phyloP scores from a whole-genome alignment of 1,284 basidiomycete genomes.

The Tremellales sp. region DNA sequence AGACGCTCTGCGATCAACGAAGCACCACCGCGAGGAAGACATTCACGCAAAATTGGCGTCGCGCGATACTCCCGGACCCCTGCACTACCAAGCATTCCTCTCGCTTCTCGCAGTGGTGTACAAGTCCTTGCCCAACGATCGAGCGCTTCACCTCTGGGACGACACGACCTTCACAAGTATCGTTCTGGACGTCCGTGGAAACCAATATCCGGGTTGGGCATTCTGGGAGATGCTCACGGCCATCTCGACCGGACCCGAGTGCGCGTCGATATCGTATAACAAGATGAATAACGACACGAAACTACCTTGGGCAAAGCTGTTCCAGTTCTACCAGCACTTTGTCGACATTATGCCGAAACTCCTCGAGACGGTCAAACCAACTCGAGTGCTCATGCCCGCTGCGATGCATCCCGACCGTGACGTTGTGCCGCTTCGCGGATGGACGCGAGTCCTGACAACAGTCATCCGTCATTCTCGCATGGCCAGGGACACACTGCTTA shows the following conservation, averaged over 20 bases:
- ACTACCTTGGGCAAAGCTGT: conserved; percentile 27
- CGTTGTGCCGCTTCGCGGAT: conserved; percentile 29
- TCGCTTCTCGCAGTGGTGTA: conserved; percentile 78
- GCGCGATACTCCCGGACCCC: conserved; percentile 46
- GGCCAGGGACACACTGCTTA: conserved; percentile 51
- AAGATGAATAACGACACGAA: conserved; percentile 35
- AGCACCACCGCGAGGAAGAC: conserved; percentile 3
- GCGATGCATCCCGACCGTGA: conserved; percentile 33
- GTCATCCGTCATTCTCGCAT: conserved; percentile 67
- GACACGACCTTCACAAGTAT: conserved; percentile 72
- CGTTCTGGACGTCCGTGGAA: conserved; percentile 71
- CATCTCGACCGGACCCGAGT: conserved; percentile 75
- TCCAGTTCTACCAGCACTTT: conserved; percentile 43
- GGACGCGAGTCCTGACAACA: conserved; percentile 61
- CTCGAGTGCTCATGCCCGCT: conserved; percentile 18
- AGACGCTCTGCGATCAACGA: conserved; percentile 58
- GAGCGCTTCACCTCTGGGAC: conserved; percentile 80
- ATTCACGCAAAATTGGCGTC: background rate
- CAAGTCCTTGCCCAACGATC: conserved; percentile 65
- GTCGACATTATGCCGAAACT: conserved; percentile 38
- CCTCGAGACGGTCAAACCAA: conserved; percentile 34
- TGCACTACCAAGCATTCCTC: conserved; percentile 74
- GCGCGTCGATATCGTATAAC: conserved; percentile 53
- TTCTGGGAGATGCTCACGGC: conserved; percentile 84
- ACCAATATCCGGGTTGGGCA: conserved; percentile 63